Evolutionary conservation across 2,329 filamentous ascomycete species (phyloP).

Genomic region (Alternaria hordeiaustralica): DNA sequence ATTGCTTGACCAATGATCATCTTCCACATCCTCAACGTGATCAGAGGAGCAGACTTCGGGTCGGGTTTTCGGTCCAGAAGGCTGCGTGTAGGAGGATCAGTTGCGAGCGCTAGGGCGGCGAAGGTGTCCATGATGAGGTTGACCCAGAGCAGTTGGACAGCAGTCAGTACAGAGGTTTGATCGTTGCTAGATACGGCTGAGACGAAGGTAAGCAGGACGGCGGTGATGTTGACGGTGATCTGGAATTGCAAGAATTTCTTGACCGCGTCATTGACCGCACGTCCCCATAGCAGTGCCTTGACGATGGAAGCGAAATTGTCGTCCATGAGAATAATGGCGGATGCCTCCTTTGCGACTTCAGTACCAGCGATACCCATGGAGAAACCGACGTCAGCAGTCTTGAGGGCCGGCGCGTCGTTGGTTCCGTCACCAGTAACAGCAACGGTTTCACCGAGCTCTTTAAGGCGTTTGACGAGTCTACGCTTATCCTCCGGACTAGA

Average conservation of each 20-base stretch:
- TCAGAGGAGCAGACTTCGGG: constrained; percentile 74
- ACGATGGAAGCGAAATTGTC: constrained; percentile 89
- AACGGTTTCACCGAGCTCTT: constrained; percentile 75
- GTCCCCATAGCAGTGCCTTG: constrained; percentile 80
- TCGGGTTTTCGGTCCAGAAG: constrained; percentile 82
- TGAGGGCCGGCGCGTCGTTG: constrained; percentile 82
- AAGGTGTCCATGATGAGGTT: constrained; percentile 98
- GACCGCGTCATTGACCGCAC: constrained; percentile 52
- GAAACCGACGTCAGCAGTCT: constrained; percentile 82
- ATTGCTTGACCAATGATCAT: constrained; percentile 95
- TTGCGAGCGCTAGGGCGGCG: constrained; percentile 85
- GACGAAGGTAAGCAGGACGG: constrained; percentile 85
- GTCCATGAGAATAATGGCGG: constrained; percentile 85
- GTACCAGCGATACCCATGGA: constrained; percentile 86
- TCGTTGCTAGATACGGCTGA: constrained; percentile 75
- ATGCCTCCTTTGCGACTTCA: constrained; percentile 84
- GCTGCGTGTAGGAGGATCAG: constrained; percentile 83
- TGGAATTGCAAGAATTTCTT: constrained; percentile 64
- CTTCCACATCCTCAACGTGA: constrained; percentile 94
- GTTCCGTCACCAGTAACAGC: constrained; percentile 85
- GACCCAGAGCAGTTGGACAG: constrained; percentile 93
- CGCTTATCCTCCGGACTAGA: constrained; percentile 75
- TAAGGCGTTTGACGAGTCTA: constrained; percentile 68
- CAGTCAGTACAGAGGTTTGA: constrained; percentile 79
- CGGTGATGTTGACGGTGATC: constrained; percentile 89